Evolutionary conservation across 2,329 filamentous ascomycete genomes (phyloP).

Genomic region (Neonectria ditissima): DNA sequence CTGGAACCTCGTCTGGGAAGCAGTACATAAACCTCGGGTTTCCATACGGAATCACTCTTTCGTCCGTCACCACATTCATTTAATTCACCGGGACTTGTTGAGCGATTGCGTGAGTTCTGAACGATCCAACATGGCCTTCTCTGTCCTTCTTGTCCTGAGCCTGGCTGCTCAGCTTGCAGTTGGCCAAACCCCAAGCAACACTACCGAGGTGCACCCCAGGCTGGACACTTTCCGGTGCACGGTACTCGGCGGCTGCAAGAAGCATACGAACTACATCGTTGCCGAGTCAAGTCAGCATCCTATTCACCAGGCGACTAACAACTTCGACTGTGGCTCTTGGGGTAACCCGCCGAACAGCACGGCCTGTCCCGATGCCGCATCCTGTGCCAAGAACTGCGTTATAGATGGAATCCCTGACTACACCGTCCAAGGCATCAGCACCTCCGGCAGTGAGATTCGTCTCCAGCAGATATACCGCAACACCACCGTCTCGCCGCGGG

Average conservation of each 20-base stretch:
- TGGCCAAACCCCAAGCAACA: conserved; percentile 55
- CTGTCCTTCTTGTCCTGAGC: conserved; percentile 18
- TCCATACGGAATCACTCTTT: too few relatives aligned
- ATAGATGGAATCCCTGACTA: conserved; percentile 64
- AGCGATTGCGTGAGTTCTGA: not conserved
- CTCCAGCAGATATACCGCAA: conserved; percentile 41
- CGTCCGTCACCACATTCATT: too few relatives aligned
- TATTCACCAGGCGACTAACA: conserved; percentile 56
- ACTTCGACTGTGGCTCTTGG: conserved; percentile 38
- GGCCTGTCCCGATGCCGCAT: conserved; percentile 61
- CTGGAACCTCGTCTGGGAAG: too few relatives aligned
- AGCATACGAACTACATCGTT: conserved; percentile 61
- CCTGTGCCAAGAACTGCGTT: conserved; percentile 66
- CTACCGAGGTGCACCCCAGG: conserved; percentile 62
- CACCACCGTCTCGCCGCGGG: conserved; percentile 54
- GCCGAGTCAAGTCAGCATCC: conserved; percentile 60
- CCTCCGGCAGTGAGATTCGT: conserved; percentile 46
- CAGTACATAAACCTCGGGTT: too few relatives aligned
- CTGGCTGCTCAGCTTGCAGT: conserved; percentile 30
- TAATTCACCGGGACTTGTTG: too few relatives aligned
- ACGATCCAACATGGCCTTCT: conserved; percentile 17
- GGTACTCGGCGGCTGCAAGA: conserved; percentile 59
- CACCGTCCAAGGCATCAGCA: conserved; percentile 48
- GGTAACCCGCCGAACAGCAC: conserved; percentile 54
- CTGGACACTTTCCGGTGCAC: conserved; percentile 66